Base-by-base conservation (phyloP, 2,329 filamentous ascomycete species). In the Lojkania enalia region DNA sequence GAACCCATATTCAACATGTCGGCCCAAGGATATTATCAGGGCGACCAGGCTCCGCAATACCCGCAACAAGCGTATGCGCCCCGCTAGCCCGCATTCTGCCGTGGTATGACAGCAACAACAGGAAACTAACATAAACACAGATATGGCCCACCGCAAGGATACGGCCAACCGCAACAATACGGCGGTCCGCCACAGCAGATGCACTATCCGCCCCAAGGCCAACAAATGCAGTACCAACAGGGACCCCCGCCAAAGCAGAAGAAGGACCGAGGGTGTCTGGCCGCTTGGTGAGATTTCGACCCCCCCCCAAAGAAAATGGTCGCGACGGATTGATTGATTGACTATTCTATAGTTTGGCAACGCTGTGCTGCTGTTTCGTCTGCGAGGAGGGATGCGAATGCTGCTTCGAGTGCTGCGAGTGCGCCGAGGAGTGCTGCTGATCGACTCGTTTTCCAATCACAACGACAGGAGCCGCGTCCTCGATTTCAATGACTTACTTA, bases 301-400 rank as follows among this genome's bases (percentile, higher is more conserved):
- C n/a, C n/a, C n/a, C n/a, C n/a, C n/a, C n/a, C n/a, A n/a, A n/a
- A n/a, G n/a, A n/a, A n/a, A n/a, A n/a, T n/a, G n/a, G n/a, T n/a
- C n/a, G n/a, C n/a, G n/a, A n/a, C n/a, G n/a, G n/a, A n/a, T n/a
- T n/a, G n/a, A n/a, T n/a, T n/a, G n/a, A n/a, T n/a, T 55, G 41
- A 33, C 30, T 25, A 36, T 20, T 19, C 4, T 13, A 33, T 35
- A 64, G 65, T 57, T 35, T 69, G 32, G 65, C 65, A 7, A 61
- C 63, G n/a, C 46, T 85, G 27, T 84, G 81, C 71, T 85, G 82
- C 64, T 84, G 81, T 60, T 85, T 81, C 67, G 73, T 85, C 20
- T 83, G 79, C 57, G 82, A 84, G 60, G 82, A 84, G 66, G 74
- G 77, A 20, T 85, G 82, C 58, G 81, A 84, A 64, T 84, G 81